Evolutionary conservation across 2,329 filamentous ascomycete species (phyloP), one percentile per base, ranked within the genome.

Genomic region (Fusarium albosuccineum): DNA sequence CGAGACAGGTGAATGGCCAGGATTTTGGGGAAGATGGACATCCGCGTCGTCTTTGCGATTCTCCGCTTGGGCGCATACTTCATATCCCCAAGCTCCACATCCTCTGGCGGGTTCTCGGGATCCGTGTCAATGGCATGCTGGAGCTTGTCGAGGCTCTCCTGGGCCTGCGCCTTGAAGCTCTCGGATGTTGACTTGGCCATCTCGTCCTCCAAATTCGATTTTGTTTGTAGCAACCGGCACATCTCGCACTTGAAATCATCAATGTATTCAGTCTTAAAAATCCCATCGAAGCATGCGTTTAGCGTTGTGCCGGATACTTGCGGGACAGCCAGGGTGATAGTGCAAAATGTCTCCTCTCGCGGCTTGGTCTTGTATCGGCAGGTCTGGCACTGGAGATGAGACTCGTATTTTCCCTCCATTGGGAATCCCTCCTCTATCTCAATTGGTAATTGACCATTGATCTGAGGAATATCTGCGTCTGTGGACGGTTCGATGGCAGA

Each of bases 211-310:
- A 93, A 87, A 51, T 85, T 79, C 30, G 89, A 83, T 54, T 92
- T 81, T 5, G 94, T 94, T 77, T 97, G 92, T 42, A 92, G 80
- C n/a, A 99, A 84, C 22, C 94, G 89, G 75, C 96, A 99, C 79
- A 90, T 92, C 73, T 97, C 96, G 81, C 96, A 99, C 71, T 92
- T 94, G 83, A 97, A 99, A 76, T 97, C 96, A 66, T 98, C 95
- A 68, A 99, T 97, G 76, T 94, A 91, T 78, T 99, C 96, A 1
- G 93, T 93, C 80, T 97, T 97, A 70, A 99, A 90, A 79, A 97
- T 91, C 40, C 92, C 92, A 73, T 99, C 96, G 72, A 99, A 96
- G 78, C 96, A 99, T 9, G 89, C 85, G 74, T 91, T 94, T 14
- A 99, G 85, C 0, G 93, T 91, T 1, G 94, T 94, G 3, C 92